Percentiles rank a stretch among this genome's conserved stretches.
phyloP scores from a whole-genome alignment of 345 rosid species.

The Rhodamnia argentea region DNA sequence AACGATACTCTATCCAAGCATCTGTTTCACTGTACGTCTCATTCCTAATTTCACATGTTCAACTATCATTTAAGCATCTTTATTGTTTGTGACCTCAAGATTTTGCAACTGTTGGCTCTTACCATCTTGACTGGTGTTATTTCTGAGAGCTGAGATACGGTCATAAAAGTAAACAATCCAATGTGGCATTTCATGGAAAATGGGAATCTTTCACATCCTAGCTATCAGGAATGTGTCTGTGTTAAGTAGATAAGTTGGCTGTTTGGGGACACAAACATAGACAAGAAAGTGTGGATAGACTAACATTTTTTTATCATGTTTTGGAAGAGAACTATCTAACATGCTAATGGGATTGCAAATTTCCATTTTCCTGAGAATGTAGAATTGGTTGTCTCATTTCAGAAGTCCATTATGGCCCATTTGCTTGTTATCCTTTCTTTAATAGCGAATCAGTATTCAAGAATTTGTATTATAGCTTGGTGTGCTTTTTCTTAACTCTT shows the following conservation, averaged over 20 bases:
- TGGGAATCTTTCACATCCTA: background rate
- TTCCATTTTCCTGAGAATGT: background rate
- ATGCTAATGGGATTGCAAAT: background rate
- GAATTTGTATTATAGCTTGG: background rate
- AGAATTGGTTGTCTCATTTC: background rate
- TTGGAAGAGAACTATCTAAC: background rate
- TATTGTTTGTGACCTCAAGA: background rate
- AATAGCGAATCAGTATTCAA: background rate
- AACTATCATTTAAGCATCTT: background rate
- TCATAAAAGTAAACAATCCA: background rate
- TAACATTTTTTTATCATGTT: background rate
- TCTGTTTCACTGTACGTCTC: constrained; percentile 73
- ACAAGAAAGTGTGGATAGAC: background rate
- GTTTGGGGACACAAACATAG: background rate
- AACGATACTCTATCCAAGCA: constrained; percentile 96
- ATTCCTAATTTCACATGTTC: background rate
- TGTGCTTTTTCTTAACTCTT: background rate
- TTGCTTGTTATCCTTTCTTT: background rate
- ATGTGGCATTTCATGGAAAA: background rate
- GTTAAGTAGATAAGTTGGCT: background rate
- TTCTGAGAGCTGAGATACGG: background rate
- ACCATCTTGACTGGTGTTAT: background rate
- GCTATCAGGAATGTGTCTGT: background rate
- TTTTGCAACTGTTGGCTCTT: background rate
- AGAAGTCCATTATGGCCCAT: background rate